Evolutionary conservation across 345 rosid genomes (phyloP).

Genomic region (Diplotaxis tenuifolia): DNA sequence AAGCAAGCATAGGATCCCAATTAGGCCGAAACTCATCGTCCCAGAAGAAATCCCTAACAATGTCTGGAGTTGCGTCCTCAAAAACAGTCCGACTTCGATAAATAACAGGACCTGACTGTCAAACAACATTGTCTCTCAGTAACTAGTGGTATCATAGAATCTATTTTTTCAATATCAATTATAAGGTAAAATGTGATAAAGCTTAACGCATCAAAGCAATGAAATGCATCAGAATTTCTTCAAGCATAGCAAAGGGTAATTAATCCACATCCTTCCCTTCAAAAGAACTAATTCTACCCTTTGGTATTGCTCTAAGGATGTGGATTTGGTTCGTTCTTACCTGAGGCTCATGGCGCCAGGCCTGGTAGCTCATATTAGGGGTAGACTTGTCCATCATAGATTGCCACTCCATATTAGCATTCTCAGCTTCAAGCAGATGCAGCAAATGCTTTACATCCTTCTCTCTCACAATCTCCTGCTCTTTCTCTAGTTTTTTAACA

Average conservation of each 20-base stretch:
- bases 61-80: constrained; percentile 85
- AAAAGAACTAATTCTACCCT: not conserved
- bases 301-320: not conserved
- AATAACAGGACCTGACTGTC: constrained; percentile 66
- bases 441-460: constrained; percentile 75
- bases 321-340: too few relatives aligned
- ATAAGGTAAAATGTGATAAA: not conserved
- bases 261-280: too few relatives aligned
- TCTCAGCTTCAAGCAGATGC: constrained; percentile 63
- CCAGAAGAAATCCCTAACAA: constrained; percentile 99
- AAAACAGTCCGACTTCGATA: constrained; percentile 83
- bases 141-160: too few relatives aligned
- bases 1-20: constrained; percentile 93
- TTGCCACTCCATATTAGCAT: constrained; percentile 80
- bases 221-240: not conserved
- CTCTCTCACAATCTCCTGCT: constrained; percentile 57
- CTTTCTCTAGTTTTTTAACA: constrained; percentile 37
- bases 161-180: not conserved
- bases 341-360: constrained; percentile 83
- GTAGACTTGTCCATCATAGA: constrained; percentile 77
- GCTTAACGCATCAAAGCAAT: not conserved
- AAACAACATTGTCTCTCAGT: constrained; percentile 37
- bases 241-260: too few relatives aligned
- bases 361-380: constrained; percentile 77
- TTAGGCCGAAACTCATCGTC: constrained; percentile 92